phyloP scores from a whole-genome alignment of 192 early-diverging fungal species.

The Backusella circina region DNA sequence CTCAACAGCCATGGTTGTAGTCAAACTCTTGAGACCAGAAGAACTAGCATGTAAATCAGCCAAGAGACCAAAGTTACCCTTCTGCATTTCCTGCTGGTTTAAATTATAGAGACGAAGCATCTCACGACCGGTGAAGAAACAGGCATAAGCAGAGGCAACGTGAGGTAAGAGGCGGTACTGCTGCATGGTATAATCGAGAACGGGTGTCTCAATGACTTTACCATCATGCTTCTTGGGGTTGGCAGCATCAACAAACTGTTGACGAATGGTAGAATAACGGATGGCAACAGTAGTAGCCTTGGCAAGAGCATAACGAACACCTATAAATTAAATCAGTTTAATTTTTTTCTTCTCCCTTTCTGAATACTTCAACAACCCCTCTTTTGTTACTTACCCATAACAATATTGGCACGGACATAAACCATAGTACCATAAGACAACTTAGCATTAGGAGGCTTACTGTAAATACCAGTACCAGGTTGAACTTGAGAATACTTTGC shows the following conservation, averaged over 20 bases:
- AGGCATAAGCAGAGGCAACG: slow-evolving; percentile 70
- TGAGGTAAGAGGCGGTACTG: slow-evolving; percentile 70
- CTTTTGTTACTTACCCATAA: slow-evolving; percentile 38
- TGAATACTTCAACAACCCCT: neutral
- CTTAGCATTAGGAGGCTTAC: slow-evolving; percentile 73
- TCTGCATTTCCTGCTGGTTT: slow-evolving; percentile 50
- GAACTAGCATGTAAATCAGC: slow-evolving; percentile 73
- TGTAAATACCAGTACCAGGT: slow-evolving; percentile 61
- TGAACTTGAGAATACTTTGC: slow-evolving; percentile 71
- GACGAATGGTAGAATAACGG: slow-evolving; percentile 67
- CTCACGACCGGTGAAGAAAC: slow-evolving; percentile 64
- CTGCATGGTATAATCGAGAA: slow-evolving; percentile 78
- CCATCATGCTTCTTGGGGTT: slow-evolving; percentile 40
- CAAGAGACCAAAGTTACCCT: slow-evolving; percentile 60
- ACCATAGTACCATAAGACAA: slow-evolving; percentile 90
- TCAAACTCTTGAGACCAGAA: slow-evolving; percentile 70
- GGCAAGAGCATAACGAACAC: slow-evolving; percentile 53
- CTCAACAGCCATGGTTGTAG: slow-evolving; percentile 58
- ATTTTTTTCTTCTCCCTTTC: neutral
- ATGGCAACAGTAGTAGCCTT: slow-evolving; percentile 67
- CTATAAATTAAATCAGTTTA: neutral
- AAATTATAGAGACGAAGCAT: slow-evolving; percentile 61
- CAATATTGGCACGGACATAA: slow-evolving; percentile 73
- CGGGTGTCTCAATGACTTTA: slow-evolving; percentile 57
- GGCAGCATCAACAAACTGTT: slow-evolving; percentile 65